Conservation (phyloP, 805 yeast species). For the Ogataea angusta region DNA sequence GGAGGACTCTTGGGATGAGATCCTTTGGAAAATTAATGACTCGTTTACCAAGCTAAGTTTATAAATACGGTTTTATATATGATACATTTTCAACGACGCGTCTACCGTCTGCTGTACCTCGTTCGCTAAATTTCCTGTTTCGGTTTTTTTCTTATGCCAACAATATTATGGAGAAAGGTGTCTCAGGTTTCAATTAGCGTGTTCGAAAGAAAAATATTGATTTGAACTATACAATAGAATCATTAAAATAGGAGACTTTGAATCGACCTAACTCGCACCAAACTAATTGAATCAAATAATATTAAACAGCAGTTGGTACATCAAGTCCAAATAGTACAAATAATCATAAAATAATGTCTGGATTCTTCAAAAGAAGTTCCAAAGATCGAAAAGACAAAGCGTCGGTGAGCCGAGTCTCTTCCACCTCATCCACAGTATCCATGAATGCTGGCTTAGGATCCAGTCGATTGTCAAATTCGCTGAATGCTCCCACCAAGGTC, state of each 20-base stretch:
- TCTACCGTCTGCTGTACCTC: background rate
- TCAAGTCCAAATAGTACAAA: background rate
- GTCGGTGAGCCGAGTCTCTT: slow-evolving; percentile 20
- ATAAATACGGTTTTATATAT: slow-evolving; percentile 1
- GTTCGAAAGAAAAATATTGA: background rate
- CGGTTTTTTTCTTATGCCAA: slow-evolving; percentile 10
- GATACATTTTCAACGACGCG: slow-evolving; percentile 3
- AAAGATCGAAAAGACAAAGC: slow-evolving; percentile 24
- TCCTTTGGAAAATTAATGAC: slow-evolving; percentile 27
- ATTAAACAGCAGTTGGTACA: background rate
- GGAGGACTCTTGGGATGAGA: slow-evolving; percentile 25
- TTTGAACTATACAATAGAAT: background rate
- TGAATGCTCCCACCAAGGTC: slow-evolving; percentile 70
- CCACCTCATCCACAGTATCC: slow-evolving; percentile 18
- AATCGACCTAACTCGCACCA: too few relatives aligned
- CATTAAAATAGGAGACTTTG: too few relatives aligned
- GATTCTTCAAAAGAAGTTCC: slow-evolving; percentile 32
- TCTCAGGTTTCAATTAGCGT: slow-evolving; percentile 11
- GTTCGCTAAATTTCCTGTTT: slow-evolving; percentile 8
- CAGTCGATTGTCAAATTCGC: slow-evolving; percentile 10
- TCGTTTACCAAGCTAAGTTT: slow-evolving; percentile 13
- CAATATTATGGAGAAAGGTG: slow-evolving; percentile 8
- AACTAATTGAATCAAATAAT: too few relatives aligned
- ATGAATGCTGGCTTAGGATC: slow-evolving; percentile 4
- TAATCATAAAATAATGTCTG: slow-evolving; percentile 18